phyloP scores from a whole-genome alignment of 768 basidiomycete genomes.

The Boletus edulis region DNA sequence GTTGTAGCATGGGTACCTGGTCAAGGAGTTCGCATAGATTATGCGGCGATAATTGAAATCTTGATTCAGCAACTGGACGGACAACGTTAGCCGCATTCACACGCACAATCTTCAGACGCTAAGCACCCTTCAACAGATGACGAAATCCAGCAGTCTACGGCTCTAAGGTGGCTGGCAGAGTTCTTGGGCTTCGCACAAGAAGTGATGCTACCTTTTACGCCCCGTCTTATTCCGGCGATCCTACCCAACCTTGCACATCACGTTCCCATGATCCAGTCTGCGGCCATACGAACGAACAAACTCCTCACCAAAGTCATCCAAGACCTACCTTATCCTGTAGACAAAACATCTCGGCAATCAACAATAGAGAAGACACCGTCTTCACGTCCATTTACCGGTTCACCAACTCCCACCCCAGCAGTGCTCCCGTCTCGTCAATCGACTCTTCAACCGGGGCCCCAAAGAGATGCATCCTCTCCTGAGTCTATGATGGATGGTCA shows the following conservation, averaged over 20 bases:
- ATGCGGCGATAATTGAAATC: slow-evolving; percentile 90
- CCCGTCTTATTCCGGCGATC: slow-evolving; percentile 88
- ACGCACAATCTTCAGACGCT: slow-evolving; percentile 1
- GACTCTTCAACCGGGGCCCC: slow-evolving; percentile 39
- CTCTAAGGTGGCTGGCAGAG: slow-evolving; percentile 90
- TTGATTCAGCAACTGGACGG: slow-evolving; percentile 81
- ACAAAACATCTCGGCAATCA: slow-evolving; percentile 33
- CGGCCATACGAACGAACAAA: slow-evolving; percentile 84
- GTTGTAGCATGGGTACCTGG: slow-evolving; percentile 83
- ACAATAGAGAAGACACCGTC: slow-evolving; percentile 30
- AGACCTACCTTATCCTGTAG: slow-evolving; percentile 70
- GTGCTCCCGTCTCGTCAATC: slow-evolving; percentile 49
- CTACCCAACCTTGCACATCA: slow-evolving; percentile 94
- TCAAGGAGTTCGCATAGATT: slow-evolving; percentile 90
- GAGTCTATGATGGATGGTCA: slow-evolving; percentile 41
- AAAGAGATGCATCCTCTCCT: slow-evolving; percentile 48
- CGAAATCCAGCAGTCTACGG: slow-evolving; percentile 92
- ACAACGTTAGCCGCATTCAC: slow-evolving; percentile 58
- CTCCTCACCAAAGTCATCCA: slow-evolving; percentile 84
- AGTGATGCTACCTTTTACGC: slow-evolving; percentile 93
- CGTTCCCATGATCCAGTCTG: slow-evolving; percentile 81
- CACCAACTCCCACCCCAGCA: slow-evolving; percentile 48
- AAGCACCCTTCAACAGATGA: slow-evolving; percentile 49
- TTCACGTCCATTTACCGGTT: slow-evolving; percentile 43
- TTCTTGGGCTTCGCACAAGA: slow-evolving; percentile 86